These are phyloP conservation scores for Tulasnella sp. DNA, from an alignment of 768 basidiomycete genomes.

Conservation along the genomic window DNA sequence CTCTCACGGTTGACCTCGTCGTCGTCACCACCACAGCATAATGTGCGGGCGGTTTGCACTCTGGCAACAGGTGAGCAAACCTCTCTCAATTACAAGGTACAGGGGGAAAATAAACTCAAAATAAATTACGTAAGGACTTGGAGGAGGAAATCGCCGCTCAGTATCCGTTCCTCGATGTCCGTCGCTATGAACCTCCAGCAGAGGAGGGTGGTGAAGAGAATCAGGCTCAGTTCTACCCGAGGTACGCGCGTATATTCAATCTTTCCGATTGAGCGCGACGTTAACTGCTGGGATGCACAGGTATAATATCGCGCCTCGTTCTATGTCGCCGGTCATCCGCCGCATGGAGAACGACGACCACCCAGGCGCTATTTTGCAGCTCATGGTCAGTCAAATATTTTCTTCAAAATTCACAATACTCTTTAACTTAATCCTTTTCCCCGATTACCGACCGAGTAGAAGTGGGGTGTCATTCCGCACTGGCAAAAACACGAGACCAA, in stretches of 20 bases:
- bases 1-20: not conserved
- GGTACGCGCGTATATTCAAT: slow-evolving; percentile 35
- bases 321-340: slow-evolving; percentile 72
- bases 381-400: slow-evolving; percentile 62
- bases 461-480: slow-evolving; percentile 88
- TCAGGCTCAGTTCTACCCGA: slow-evolving; percentile 58
- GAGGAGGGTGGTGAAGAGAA: slow-evolving; percentile 63
- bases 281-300: slow-evolving; percentile 41
- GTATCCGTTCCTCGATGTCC: slow-evolving; percentile 26
- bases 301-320: slow-evolving; percentile 84
- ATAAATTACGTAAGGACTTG: not conserved
- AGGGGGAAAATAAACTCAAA: not conserved
- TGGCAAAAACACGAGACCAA: slow-evolving; percentile 79
- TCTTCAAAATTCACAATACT: slow-evolving; percentile 54
- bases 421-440: not conserved
- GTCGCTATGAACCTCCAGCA: slow-evolving; percentile 19
- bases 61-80: slow-evolving; percentile 20
- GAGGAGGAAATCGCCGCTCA: slow-evolving; percentile 26
- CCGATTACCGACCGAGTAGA: slow-evolving; percentile 1
- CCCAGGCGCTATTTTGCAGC: slow-evolving; percentile 38
- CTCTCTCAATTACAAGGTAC: not conserved
- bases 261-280: not conserved
- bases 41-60: slow-evolving; percentile 31
- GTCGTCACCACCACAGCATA: slow-evolving; percentile 11
- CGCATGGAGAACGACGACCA: slow-evolving; percentile 48